Evolutionary conservation across 805 yeast species (phyloP).

Genomic region (Candida patagonica): DNA sequence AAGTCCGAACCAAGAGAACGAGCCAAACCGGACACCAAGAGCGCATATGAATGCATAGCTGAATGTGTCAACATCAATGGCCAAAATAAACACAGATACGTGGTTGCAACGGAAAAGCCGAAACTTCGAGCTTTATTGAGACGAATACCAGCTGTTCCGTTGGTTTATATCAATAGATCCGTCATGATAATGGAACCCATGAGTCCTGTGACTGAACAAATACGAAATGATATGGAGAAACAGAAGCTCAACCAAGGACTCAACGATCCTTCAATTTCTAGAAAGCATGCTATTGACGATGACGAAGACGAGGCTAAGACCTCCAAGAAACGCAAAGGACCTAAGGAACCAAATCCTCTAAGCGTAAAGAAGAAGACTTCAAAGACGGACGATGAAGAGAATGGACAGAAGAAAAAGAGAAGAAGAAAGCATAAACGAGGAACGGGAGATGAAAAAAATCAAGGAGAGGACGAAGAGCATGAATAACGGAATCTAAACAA

Average conservation of each 20-base stretch:
- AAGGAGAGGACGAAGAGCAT: slow-evolving; percentile 1
- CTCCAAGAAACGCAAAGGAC: slow-evolving; percentile 35
- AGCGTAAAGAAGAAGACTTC: slow-evolving; percentile 56
- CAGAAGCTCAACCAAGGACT: slow-evolving; percentile 70
- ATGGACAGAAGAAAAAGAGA: slow-evolving; percentile 10
- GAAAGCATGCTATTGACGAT: slow-evolving; percentile 16
- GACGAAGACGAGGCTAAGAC: slow-evolving; percentile 19
- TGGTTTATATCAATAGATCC: slow-evolving; percentile 76
- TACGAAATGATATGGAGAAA: slow-evolving; percentile 45
- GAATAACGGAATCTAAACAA: too few relatives aligned
- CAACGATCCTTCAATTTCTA: slow-evolving; percentile 52
- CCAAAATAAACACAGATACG: slow-evolving; percentile 80
- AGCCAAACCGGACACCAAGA: slow-evolving; percentile 3
- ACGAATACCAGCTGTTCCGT: slow-evolving; percentile 79
- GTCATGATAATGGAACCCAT: slow-evolving; percentile 96
- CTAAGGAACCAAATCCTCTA: slow-evolving; percentile 82
- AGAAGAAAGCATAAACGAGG: slow-evolving; percentile 8
- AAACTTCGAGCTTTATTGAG: slow-evolving; percentile 61
- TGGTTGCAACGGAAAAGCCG: slow-evolving; percentile 77
- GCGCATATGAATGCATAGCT: slow-evolving; percentile 65
- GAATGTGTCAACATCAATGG: slow-evolving; percentile 59
- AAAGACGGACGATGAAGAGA: slow-evolving; percentile 18
- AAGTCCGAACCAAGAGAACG: slow-evolving; percentile 8
- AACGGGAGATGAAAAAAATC: neutral
- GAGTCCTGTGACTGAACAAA: slow-evolving; percentile 54